These are phyloP conservation scores for Yarrowia hollandica DNA, from an alignment of 805 yeast species.

Conservation along the genomic window DNA sequence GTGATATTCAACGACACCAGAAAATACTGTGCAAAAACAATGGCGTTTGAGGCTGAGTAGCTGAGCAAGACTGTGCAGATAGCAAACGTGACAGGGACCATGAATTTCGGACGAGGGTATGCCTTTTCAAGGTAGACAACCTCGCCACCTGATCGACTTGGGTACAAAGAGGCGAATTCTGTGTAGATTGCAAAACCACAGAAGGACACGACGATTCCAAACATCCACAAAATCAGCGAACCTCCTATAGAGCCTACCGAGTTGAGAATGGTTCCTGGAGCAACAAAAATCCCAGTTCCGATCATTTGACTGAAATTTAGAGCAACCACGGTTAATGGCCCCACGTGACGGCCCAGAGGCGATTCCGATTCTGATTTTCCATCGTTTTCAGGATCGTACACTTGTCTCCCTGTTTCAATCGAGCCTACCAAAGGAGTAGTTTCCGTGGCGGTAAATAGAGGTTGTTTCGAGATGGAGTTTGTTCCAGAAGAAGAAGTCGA, in stretches of 20 bases:
- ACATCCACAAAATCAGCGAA: conserved; percentile 55
- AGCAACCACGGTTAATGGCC: conserved; percentile 3
- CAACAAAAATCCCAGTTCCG: conserved; percentile 10
- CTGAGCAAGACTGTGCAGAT: neutral
- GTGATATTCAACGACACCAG: neutral
- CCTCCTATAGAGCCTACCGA: conserved; percentile 61
- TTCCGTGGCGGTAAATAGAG: neutral
- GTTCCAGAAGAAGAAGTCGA: neutral
- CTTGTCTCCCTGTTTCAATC: neutral
- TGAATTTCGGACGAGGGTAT: neutral
- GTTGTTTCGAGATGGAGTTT: conserved; percentile 3
- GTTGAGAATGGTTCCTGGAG: conserved; percentile 45
- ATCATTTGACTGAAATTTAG: conserved; percentile 13
- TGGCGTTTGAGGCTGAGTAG: conserved; percentile 15
- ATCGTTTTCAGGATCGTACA: neutral
- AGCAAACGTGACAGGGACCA: conserved; percentile 14
- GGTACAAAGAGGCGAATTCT: conserved; percentile 3
- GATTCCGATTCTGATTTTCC: neutral
- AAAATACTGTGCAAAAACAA: conserved; percentile 2
- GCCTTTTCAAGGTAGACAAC: conserved; percentile 13
- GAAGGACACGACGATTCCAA: conserved; percentile 43
- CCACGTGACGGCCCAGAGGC: conserved; percentile 5
- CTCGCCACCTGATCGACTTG: conserved; percentile 34
- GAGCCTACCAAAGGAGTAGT: neutral
- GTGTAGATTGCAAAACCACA: conserved; percentile 9